These are phyloP conservation scores for Monosporascus cannonballus DNA, from an alignment of 2,329 filamentous ascomycete species.

Conservation along the genomic window DNA sequence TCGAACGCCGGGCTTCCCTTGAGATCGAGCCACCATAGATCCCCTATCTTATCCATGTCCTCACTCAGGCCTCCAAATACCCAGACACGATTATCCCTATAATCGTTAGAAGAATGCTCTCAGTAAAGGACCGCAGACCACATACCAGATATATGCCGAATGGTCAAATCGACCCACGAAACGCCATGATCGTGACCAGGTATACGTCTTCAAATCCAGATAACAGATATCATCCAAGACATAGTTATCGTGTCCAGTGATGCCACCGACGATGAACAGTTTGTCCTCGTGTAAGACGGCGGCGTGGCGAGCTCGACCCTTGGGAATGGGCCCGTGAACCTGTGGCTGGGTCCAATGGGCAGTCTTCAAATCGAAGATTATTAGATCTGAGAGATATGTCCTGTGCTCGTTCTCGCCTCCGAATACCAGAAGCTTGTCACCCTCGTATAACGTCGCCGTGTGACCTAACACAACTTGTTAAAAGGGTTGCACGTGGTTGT, in stretches of 20 bases:
- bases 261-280: slow-evolving; percentile 90
- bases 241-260: slow-evolving; percentile 85
- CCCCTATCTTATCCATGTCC: slow-evolving; percentile 94
- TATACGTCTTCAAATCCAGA: slow-evolving; percentile 93
- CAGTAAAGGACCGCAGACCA: neutral
- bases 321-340: slow-evolving; percentile 76
- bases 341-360: slow-evolving; percentile 94
- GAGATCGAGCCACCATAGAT: slow-evolving; percentile 96
- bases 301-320: slow-evolving; percentile 86
- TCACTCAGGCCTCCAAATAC: slow-evolving; percentile 92
- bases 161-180: slow-evolving; percentile 96
- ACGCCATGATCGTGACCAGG: slow-evolving; percentile 93
- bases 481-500: neutral
- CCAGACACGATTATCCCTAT: slow-evolving; percentile 75
- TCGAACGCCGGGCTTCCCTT: slow-evolving; percentile 85
- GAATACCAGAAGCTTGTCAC: slow-evolving; percentile 92
- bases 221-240: slow-evolving; percentile 96
- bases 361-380: slow-evolving; percentile 90
- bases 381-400: slow-evolving; percentile 90
- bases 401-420: slow-evolving; percentile 97
- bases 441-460: slow-evolving; percentile 88
- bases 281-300: slow-evolving; percentile 95
- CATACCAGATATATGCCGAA: slow-evolving; percentile 79
- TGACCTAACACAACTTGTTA: slow-evolving; percentile 55
- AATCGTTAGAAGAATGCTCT: slow-evolving; percentile 9